A percentile compares a stretch with the other conserved stretches of the same genome.
Conservation (phyloP, 805 yeast species). For the Nakazawaea molendinolei region DNA sequence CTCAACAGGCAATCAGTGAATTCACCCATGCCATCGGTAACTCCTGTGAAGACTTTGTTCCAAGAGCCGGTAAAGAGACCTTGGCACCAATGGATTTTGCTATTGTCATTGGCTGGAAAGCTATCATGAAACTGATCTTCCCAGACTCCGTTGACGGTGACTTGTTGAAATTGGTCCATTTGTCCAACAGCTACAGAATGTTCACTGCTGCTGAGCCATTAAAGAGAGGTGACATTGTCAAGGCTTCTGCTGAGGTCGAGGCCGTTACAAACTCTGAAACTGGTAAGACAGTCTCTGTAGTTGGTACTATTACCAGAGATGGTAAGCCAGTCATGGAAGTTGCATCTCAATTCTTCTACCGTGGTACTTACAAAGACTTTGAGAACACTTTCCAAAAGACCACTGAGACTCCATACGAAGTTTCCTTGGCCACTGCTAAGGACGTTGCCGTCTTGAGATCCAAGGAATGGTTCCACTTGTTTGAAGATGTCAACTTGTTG, state of each 20-base stretch:
- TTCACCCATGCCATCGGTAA: constrained; percentile 97
- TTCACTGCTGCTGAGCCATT: constrained; percentile 86
- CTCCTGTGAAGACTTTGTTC: constrained; percentile 92
- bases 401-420: constrained; percentile 80
- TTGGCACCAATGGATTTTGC: constrained; percentile 99
- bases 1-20: constrained; percentile 75
- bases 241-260: constrained; percentile 76
- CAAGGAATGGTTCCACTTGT: constrained; percentile 95
- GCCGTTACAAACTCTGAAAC: constrained; percentile 86
- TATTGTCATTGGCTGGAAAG: constrained; percentile 96
- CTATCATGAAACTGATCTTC: constrained; percentile 97
- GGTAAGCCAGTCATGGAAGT: constrained; percentile 86
- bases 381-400: constrained; percentile 88
- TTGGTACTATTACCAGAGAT: constrained; percentile 78
- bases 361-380: constrained; percentile 85
- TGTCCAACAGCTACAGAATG: constrained; percentile 93
- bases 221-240: constrained; percentile 79
- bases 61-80: constrained; percentile 75
- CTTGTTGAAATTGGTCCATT: constrained; percentile 84
- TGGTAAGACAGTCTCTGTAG: constrained; percentile 94
- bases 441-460: constrained; percentile 91
- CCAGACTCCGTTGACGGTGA: constrained; percentile 96
- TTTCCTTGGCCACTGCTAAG: constrained; percentile 64
- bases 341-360: constrained; percentile 89
- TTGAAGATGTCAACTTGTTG: constrained; percentile 60